These are phyloP conservation scores for Phytophthora litchii DNA, from an alignment of 352 stramenopile species.

Conservation along the genomic window DNA sequence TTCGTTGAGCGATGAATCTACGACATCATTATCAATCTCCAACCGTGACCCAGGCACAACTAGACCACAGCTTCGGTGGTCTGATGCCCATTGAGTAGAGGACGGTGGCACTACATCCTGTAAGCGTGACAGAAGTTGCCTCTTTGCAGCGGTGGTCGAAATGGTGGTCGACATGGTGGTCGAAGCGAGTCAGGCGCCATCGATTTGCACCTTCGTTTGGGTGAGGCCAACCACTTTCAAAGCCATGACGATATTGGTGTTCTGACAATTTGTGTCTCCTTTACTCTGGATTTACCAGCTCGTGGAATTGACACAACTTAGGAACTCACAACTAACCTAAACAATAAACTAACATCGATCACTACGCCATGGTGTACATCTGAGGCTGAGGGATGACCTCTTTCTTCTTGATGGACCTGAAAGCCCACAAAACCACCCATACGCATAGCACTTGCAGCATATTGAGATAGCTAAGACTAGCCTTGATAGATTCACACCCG, in stretches of 20 bases:
- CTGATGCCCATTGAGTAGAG: slow-evolving; percentile 19
- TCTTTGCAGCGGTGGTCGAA: slow-evolving; percentile 6
- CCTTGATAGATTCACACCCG: slow-evolving; percentile 47
- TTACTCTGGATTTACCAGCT: slow-evolving; percentile 18
- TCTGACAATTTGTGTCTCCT: slow-evolving; percentile 4
- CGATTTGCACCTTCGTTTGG: not conserved
- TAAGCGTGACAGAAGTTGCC: slow-evolving; percentile 13
- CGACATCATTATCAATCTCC: not conserved
- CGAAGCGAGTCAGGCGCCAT: not conserved
- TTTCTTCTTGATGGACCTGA: slow-evolving; percentile 50
- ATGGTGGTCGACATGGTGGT: slow-evolving; percentile 6
- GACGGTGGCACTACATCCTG: slow-evolving; percentile 12
- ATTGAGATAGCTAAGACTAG: slow-evolving; percentile 43
- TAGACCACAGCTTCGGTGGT: slow-evolving; percentile 10
- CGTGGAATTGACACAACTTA: slow-evolving; percentile 6
- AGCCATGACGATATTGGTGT: not conserved
- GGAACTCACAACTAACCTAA: slow-evolving; percentile 13
- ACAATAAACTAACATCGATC: slow-evolving; percentile 13
- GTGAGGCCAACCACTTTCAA: no score
- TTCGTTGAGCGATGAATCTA: slow-evolving; percentile 8
- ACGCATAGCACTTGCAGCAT: slow-evolving; percentile 43
- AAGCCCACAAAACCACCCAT: slow-evolving; percentile 46
- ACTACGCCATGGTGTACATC: slow-evolving; percentile 19
- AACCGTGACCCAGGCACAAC: no score
- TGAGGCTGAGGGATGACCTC: slow-evolving; percentile 38